Evolutionary conservation across 805 yeast genomes (phyloP).

Genomic region (Scheffersomyces stipitis): DNA sequence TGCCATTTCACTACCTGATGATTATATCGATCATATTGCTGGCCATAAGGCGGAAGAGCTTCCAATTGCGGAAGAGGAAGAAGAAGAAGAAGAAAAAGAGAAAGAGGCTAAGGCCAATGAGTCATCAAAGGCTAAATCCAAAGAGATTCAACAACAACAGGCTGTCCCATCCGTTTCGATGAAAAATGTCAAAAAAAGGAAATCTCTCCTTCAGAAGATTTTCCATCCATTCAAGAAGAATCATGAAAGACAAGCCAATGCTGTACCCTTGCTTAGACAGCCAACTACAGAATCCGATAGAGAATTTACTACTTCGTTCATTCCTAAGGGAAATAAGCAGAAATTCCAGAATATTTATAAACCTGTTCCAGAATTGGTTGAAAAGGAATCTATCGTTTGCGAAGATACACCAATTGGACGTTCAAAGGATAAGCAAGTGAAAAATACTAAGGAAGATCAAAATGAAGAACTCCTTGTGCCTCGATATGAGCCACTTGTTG

Average conservation of each 20-base stretch:
- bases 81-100: constrained; percentile 1
- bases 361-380: constrained; percentile 22
- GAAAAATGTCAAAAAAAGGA: constrained; percentile 4
- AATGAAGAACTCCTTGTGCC: too few species aligned
- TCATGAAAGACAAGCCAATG: neutral
- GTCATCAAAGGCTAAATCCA: neutral
- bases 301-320: constrained; percentile 16
- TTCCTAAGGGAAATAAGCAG: constrained; percentile 25
- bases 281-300: constrained; percentile 1
- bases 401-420: neutral
- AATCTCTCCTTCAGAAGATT: constrained; percentile 8
- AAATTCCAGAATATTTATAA: constrained; percentile 19
- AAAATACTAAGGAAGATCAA: too few species aligned
- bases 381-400: neutral
- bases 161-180: neutral
- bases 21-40: constrained; percentile 1
- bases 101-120: neutral
- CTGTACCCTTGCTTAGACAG: constrained; percentile 1
- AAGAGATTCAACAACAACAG: neutral
- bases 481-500: too few species aligned
- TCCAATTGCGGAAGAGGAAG: too few species aligned
- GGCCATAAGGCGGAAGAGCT: too few species aligned
- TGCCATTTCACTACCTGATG: neutral
- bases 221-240: constrained; percentile 7
- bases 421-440: neutral